Base-by-base conservation (phyloP, 2,329 filamentous ascomycete genomes). In the Diplodia scrobiculata region DNA sequence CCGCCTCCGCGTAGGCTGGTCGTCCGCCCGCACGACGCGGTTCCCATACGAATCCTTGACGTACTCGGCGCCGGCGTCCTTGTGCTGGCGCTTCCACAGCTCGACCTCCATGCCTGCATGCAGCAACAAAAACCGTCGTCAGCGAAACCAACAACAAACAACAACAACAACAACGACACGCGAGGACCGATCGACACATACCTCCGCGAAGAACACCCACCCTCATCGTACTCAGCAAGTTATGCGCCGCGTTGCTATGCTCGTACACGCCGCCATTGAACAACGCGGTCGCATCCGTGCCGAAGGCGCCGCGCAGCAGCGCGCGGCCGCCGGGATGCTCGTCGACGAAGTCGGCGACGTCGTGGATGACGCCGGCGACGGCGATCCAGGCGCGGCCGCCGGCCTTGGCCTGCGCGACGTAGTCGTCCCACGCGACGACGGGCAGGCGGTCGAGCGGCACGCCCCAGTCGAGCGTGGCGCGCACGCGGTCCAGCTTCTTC, bases 401-500 rank as follows among this genome's bases (percentile, higher is more conserved):
- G 68, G 88, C 88, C 84, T 91, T 90, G 73, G 88, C 82, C 78
- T 92, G 86, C 70, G 88, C 86, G 66, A 92, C 88, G 72, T 92
- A 96, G 74, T 93, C 90, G 69, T 95, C 91, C 90, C 91, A 96
- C 78, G 89, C 86, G 78, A 96, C 85, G 70, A 95, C 91, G 58
- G 91, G 91, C 5, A 96, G 86, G 80, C 92, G 89, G 78, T 95
- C 91, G 32, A 96, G 86, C 68, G 91, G 91, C 70, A 89, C 86
- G 77, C 91, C 91, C 91, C 91, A 96, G 82, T 96, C 90, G 68
- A 96, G 89, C 69, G 83, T 87, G 71, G 89, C 79, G 74, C 91
- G 91, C 86, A 91, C 91, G 82, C 92, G 90, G 79, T 95, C 91
- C 68, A 96, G 87, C 85, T 95, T 95, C 90, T 95, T 95, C 84